A percentile compares a stretch with the other conserved stretches of the same genome.
phyloP scores from a whole-genome alignment of 352 stramenopile genomes.

The Phytophthora macrochlamydospora region DNA sequence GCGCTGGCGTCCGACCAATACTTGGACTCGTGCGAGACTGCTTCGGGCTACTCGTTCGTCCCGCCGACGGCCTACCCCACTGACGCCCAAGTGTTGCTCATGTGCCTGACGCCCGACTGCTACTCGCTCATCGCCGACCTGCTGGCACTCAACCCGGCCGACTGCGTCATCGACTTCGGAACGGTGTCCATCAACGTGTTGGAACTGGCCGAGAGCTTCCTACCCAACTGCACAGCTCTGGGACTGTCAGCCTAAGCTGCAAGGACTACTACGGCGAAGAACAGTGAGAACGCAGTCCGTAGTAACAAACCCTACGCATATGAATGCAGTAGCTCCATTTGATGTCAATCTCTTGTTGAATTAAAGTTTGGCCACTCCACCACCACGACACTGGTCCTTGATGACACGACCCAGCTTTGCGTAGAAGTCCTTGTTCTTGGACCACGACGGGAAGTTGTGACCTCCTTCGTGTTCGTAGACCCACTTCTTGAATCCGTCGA shows the following conservation, averaged over 20 bases:
- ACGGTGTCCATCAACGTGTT: slow-evolving; percentile 51
- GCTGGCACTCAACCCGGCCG: slow-evolving; percentile 33
- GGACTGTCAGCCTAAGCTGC: slow-evolving; percentile 24
- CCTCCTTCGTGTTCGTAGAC: slow-evolving; percentile 41
- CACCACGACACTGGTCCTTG: slow-evolving; percentile 24
- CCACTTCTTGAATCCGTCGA: slow-evolving; percentile 24
- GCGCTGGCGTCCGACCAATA: slow-evolving; percentile 23
- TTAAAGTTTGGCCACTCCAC: neutral
- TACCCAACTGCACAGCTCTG: slow-evolving; percentile 40
- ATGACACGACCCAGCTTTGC: slow-evolving; percentile 24
- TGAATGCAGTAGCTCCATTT: slow-evolving; percentile 21
- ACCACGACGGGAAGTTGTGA: slow-evolving; percentile 44
- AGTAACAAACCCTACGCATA: slow-evolving; percentile 8
- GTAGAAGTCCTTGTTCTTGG: slow-evolving; percentile 32
- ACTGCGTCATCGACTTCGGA: slow-evolving; percentile 54
- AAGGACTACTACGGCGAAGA: slow-evolving; percentile 11
- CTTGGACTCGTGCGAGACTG: slow-evolving; percentile 28
- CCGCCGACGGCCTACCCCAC: slow-evolving; percentile 40
- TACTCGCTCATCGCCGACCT: slow-evolving; percentile 39
- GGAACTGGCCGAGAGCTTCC: slow-evolving; percentile 44
- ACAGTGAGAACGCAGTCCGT: slow-evolving; percentile 14
- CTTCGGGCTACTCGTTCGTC: slow-evolving; percentile 40
- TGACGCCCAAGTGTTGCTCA: slow-evolving; percentile 32
- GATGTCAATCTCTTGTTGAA: slow-evolving; percentile 5
- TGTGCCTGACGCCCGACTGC: slow-evolving; percentile 44